Conservation (phyloP, 352 stramenopile genomes). For the Pythium rishiriense region DNA sequence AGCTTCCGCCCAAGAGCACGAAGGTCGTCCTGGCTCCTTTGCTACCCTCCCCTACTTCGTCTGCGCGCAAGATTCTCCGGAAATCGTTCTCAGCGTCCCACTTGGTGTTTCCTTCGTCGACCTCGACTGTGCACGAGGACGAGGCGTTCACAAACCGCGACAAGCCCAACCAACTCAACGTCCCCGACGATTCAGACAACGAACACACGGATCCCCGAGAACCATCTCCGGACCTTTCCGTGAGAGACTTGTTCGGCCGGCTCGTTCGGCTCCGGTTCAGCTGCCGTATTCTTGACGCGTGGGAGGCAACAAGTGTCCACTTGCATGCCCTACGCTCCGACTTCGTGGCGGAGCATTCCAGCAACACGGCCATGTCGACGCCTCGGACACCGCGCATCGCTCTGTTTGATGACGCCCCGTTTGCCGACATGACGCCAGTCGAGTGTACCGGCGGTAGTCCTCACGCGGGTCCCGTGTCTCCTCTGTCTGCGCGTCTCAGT, state of each 20-base stretch:
- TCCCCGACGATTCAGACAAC: background rate
- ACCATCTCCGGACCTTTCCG: background rate
- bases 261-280: slow-evolving; percentile 4
- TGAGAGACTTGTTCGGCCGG: background rate
- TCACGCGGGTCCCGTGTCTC: background rate
- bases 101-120: background rate
- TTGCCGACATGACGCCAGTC: slow-evolving; percentile 3
- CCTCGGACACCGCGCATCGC: slow-evolving; percentile 12
- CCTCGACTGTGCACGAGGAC: background rate
- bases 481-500: background rate
- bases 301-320: background rate
- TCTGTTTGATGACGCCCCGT: slow-evolving; percentile 14
- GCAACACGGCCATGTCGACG: background rate
- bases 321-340: background rate
- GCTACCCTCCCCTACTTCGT: background rate
- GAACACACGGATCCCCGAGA: background rate
- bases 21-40: no score
- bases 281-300: background rate
- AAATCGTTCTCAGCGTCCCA: slow-evolving; percentile 2
- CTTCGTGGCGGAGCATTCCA: background rate
- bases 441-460: background rate
- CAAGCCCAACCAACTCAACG: background rate
- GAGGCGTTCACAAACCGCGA: background rate
- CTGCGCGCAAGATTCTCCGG: background rate
- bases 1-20: background rate